Base-by-base conservation (phyloP, 192 early-diverging fungal genomes). In the Lobosporangium transversale region DNA sequence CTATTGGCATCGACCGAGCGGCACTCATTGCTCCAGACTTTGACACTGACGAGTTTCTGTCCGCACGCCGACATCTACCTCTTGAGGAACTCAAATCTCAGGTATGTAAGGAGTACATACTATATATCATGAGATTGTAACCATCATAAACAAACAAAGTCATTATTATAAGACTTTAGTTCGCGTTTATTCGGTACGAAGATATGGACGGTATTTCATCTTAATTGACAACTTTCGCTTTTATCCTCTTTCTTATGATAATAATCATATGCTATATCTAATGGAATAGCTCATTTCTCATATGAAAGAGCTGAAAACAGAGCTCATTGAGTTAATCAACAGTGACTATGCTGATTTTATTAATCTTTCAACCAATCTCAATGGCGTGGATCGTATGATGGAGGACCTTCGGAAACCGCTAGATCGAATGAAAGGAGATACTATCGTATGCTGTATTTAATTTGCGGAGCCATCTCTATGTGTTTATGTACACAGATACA, bases 271-370 rank as follows among this genome's bases (percentile, higher is more conserved):
- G n/a, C n/a, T n/a, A n/a, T n/a, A n/a, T n/a, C n/a, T n/a, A 27
- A 26, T 27, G 23, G 42, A 26, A 7, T 90, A 92, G 68, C 68
- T 92, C 35, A 84, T 80, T 43, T 30, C 61, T 3, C 83, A 85
- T 66, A 82, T 91, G 53, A 80, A 66, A 40, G 75, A 83, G 37
- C 79, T 92, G 21, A 94, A 93, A 70, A 83, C 71, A 20, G 92
- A 92, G 44, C 84, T 94, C 14, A 84, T 93, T 35, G 93, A 93
- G 43, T 81, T 93, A 31, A 91, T 93, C 67, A 93, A 93, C 62
- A 76, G 74, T 32, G 93, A 93, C 66, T 94, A 92, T 79, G 87
- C 88, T 11, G 90, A 93, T 53, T 94, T 94, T 68, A 91, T 94
- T 30, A 87, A 89, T 55, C 76, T 94, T 6, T 92, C 91, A 1